A percentile compares a stretch with the other conserved stretches of the same genome.
Evolutionary conservation across 305 asterid species (phyloP).

Genomic region (Striga hermonthica): DNA sequence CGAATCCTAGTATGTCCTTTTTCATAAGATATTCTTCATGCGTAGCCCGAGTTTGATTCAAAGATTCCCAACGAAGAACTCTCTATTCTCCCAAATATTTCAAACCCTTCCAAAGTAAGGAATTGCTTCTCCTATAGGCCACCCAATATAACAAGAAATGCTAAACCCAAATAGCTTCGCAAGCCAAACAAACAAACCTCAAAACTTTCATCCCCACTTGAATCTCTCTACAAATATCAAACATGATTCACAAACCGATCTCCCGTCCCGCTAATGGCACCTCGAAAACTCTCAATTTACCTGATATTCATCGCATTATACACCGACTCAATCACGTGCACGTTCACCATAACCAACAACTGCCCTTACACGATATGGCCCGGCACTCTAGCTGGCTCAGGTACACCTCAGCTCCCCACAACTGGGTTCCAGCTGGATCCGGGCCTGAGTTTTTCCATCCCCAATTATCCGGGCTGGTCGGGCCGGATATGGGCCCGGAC

Average conservation of each 20-base stretch:
- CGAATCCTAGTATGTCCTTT: slow-evolving; percentile 36
- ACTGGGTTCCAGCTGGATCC: slow-evolving; percentile 70
- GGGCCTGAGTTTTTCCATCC: slow-evolving; percentile 52
- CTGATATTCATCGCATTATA: slow-evolving; percentile 31
- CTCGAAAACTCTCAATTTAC: slow-evolving; percentile 32
- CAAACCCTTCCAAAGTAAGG: slow-evolving; percentile 47
- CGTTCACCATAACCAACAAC: slow-evolving; percentile 53
- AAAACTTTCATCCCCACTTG: background rate
- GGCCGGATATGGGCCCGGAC: slow-evolving; percentile 90
- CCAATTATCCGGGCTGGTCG: slow-evolving; percentile 65
- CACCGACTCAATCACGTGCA: slow-evolving; percentile 38
- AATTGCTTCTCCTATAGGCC: slow-evolving; percentile 56
- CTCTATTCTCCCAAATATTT: background rate
- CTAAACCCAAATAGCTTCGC: slow-evolving; percentile 52
- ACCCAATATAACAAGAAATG: slow-evolving; percentile 54
- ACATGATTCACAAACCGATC: slow-evolving; percentile 25
- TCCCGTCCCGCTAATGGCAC: slow-evolving; percentile 40
- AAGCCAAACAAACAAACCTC: slow-evolving; percentile 31
- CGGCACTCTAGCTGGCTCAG: slow-evolving; percentile 69
- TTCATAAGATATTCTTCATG: slow-evolving; percentile 27
- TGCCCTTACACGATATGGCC: slow-evolving; percentile 85
- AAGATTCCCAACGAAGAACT: slow-evolving; percentile 1
- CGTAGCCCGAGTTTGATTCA: slow-evolving; percentile 26
- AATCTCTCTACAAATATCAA: slow-evolving; percentile 33
- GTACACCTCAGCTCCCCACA: slow-evolving; percentile 60